These are phyloP conservation scores for Rhizophagus clarus DNA, from an alignment of 192 early-diverging fungal species.

Conservation along the genomic window DNA sequence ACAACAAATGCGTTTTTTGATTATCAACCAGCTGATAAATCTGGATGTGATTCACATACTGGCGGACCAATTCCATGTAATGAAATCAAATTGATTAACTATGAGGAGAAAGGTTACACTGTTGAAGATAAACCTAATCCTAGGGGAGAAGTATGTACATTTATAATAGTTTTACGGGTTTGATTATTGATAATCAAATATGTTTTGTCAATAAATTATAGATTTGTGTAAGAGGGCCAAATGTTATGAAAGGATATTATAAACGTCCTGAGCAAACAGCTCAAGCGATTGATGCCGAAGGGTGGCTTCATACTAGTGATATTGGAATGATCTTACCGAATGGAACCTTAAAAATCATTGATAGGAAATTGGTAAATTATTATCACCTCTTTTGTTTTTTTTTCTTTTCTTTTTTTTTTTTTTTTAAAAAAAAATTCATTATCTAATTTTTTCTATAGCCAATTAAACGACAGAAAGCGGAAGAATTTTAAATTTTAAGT, in stretches of 20 bases:
- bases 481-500: not conserved
- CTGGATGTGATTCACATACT: slow-evolving; percentile 40
- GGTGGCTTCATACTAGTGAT: slow-evolving; percentile 87
- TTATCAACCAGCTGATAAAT: slow-evolving; percentile 37
- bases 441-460: not conserved
- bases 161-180: not conserved
- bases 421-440: not conserved
- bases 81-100: slow-evolving; percentile 79
- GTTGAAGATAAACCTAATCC: slow-evolving; percentile 72
- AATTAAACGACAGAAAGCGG: slow-evolving; percentile 5
- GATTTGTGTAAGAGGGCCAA: slow-evolving; percentile 78
- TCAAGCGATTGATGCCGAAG: slow-evolving; percentile 75
- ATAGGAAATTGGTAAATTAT: slow-evolving; percentile 44
- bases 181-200: not conserved
- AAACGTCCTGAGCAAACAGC: slow-evolving; percentile 70
- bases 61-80: slow-evolving; percentile 68
- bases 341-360: slow-evolving; percentile 76
- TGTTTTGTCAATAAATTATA: not conserved
- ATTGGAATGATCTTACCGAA: slow-evolving; percentile 66
- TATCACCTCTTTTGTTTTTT: not conserved
- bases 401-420: not conserved
- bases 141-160: slow-evolving; percentile 68
- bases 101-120: slow-evolving; percentile 74
- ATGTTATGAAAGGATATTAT: slow-evolving; percentile 83
- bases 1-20: slow-evolving; percentile 47